Base-by-base conservation (phyloP, 805 yeast genomes). In the Metschnikowia picachoensis region DNA sequence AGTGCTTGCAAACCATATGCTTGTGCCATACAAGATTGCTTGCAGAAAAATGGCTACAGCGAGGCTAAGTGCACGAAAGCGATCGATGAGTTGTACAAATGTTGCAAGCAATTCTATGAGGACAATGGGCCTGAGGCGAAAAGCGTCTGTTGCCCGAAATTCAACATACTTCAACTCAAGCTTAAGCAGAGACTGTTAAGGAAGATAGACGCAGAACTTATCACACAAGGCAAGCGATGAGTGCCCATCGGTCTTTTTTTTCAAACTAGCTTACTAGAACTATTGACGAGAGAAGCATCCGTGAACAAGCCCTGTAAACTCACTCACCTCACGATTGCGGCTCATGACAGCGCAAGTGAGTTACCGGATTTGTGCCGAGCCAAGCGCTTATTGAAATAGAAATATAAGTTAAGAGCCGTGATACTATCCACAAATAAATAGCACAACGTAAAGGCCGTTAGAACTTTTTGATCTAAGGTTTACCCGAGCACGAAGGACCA, bases 401-500 rank as follows among this genome's bases (percentile, higher is more conserved):
- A 32, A 41, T 83, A 85, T 83, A 61, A 69, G 87, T 82, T 79
- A 77, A 76, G 84, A 82, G 78, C 89, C 85, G 88, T 88, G 80
- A 77, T 74, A 79, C 73, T 68, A 72, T 52, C 50, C 59, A 58
- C 50, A 12, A 30, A 57, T 59, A 56, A 57, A 61, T 59, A 68
- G 73, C 78, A 71, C 83, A 84, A 73, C 83, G 73, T 70, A 68
- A 67, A 74, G 76, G 78, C 79, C 76, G 74, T 66, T 63, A 64
- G 66, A 75, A 74, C 78, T 71, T 59, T 58, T 80, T 70, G 47
- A 68, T 87, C 91, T 87, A 77, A 85, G 94, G 86, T 87, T 72
- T 70, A 86, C 94, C 94, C 94, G 91, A 87, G 95, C 95, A 87
- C 95, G 87, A 78, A 77, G 70, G 63, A 66, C 64, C 73, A 66